phyloP scores from a whole-genome alignment of 345 rosid species.

The Leavenworthia alabamica region DNA sequence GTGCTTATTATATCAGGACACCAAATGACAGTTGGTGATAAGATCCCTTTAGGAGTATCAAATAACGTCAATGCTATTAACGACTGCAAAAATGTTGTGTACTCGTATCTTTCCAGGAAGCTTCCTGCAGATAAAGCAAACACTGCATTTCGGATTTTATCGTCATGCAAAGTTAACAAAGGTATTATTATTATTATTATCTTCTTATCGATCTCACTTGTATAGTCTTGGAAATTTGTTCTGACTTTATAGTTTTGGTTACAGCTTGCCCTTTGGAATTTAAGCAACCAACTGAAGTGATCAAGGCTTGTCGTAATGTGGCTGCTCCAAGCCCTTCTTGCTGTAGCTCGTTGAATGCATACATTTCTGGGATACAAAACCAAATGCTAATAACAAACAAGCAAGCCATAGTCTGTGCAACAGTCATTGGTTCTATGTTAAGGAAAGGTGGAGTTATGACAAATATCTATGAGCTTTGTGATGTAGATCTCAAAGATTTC shows the following conservation, averaged over 20 bases:
- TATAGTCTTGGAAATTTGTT: neutral
- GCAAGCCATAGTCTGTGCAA: conserved; percentile 92
- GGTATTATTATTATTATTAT: conserved; percentile 42
- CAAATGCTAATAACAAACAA: conserved; percentile 95
- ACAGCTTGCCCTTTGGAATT: conserved; percentile 92
- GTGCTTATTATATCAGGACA: conserved; percentile 66
- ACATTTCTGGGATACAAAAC: conserved; percentile 74
- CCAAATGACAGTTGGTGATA: conserved; percentile 42
- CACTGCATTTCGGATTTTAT: conserved; percentile 64
- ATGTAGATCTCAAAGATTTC: conserved; percentile 90
- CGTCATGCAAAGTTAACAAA: conserved; percentile 90
- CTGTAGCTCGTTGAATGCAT: conserved; percentile 78
- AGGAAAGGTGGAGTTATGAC: conserved; percentile 81
- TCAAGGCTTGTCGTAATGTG: conserved; percentile 72
- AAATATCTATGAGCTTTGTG: conserved; percentile 88
- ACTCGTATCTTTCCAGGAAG: conserved; percentile 69
- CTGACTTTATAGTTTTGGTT: conserved; percentile 15
- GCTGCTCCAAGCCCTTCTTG: conserved; percentile 93
- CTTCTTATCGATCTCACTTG: neutral
- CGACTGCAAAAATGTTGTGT: conserved; percentile 85
- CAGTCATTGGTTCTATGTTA: conserved; percentile 71
- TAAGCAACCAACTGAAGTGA: conserved; percentile 72
- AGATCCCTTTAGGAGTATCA: conserved; percentile 39
- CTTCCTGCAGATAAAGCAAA: conserved; percentile 61
- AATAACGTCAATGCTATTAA: conserved; percentile 44